Percentiles rank a stretch among this genome's conserved stretches.
Evolutionary conservation across 306 rosid species (phyloP).

Genomic region (Quercus gilva): DNA sequence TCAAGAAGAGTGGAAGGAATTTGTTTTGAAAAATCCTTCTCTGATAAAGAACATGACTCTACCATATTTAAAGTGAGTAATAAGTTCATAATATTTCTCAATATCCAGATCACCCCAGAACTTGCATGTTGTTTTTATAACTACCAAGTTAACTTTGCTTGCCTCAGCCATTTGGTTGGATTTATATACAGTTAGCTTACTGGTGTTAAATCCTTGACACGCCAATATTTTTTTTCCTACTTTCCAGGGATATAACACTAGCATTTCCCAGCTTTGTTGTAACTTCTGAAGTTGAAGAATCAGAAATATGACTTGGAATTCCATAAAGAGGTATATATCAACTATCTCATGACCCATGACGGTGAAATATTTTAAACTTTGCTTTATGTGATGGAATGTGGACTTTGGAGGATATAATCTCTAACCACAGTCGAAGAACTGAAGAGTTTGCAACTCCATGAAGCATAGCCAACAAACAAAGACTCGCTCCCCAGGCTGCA

Average conservation of each 20-base stretch:
- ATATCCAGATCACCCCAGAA: constrained; percentile 2
- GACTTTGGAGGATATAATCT: background rate
- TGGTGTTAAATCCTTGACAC: constrained; percentile 6
- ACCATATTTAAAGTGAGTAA: constrained; percentile 71
- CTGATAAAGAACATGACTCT: constrained; percentile 85
- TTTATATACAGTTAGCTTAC: background rate
- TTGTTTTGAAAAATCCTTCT: constrained; percentile 72
- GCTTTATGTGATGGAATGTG: background rate
- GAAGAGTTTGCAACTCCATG: background rate
- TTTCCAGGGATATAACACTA: constrained; percentile 73
- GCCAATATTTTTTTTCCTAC: background rate
- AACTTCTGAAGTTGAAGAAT: constrained; percentile 62
- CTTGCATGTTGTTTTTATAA: background rate
- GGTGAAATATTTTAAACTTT: background rate
- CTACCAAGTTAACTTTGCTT: background rate
- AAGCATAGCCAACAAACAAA: constrained; percentile 1
- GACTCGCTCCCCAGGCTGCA: constrained; percentile 5
- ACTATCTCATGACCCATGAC: constrained; percentile 4
- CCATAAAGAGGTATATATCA: background rate
- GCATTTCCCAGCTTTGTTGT: constrained; percentile 80
- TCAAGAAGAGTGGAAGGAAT: constrained; percentile 89
- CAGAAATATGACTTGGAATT: constrained; percentile 25
- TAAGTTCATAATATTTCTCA: constrained; percentile 4
- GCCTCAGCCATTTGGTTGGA: background rate
- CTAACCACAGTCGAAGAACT: background rate